Evolutionary conservation across 2,329 filamentous ascomycete species (phyloP).

Genomic region (Epichloe glyceriae): DNA sequence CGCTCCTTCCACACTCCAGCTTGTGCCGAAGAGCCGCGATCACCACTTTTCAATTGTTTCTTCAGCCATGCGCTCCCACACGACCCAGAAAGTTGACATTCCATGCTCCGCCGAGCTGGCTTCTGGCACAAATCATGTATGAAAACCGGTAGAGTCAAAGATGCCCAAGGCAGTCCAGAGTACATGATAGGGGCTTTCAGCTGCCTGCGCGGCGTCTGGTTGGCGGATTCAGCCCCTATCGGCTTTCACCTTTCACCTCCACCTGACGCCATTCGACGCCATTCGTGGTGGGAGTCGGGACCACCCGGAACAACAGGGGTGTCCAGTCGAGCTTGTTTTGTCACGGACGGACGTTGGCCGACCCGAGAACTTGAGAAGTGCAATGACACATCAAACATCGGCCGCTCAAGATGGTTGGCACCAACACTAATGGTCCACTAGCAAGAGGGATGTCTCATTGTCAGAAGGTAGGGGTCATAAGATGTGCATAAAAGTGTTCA

Average conservation of each 20-base stretch:
- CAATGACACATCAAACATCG: conserved; percentile 13
- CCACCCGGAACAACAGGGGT: not conserved
- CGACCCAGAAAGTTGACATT: not conserved
- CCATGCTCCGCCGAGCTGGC: not conserved
- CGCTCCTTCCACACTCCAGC: not conserved
- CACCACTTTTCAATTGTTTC: not conserved
- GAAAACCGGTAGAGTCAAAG: not conserved
- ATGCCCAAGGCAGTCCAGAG: too few species aligned
- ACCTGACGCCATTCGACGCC: not conserved
- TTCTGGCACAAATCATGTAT: not conserved
- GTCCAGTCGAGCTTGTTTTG: not conserved
- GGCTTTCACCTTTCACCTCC: not conserved
- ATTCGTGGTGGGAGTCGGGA: too few species aligned
- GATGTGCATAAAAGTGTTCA: too few species aligned
- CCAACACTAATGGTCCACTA: conserved; percentile 56
- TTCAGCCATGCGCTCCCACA: not conserved
- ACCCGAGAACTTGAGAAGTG: not conserved
- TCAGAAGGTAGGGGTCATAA: too few species aligned
- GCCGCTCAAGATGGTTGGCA: conserved; percentile 40
- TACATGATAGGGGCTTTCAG: not conserved
- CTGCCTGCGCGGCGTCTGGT: not conserved
- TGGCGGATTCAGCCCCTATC: not conserved
- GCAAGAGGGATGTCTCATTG: conserved; percentile 53
- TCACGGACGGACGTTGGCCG: not conserved
- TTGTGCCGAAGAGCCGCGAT: conserved; percentile 4